Evolutionary conservation across 169 alveolate species (phyloP), one percentile per base, ranked within the genome.

Genomic region (Cyclospora cayetanensis): DNA sequence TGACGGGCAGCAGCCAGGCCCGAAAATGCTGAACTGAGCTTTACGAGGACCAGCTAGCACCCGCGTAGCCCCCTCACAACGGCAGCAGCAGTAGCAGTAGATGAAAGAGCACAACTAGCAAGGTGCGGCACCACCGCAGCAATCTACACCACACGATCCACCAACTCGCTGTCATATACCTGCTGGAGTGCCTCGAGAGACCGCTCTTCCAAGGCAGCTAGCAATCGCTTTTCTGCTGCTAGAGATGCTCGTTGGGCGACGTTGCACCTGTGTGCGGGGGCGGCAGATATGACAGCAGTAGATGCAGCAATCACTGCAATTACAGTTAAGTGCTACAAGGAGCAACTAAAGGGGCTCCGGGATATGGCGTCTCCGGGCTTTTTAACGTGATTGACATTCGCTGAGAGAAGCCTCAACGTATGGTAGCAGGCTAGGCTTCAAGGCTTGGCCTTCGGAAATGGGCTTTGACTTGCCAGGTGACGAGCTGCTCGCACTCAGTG

Each of bases 401-500:
- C 31, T 12, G 12, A 72, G 22, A 72, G 5, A 66, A 29, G 41
- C n/a, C 7, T 27, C 22, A 18, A 20, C 43, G 9, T 66, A 11
- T 3, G 79, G 20, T 18, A 2, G 9, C 9, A 20, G 41, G 41
- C 42, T n/a, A 11, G 39, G 42, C 35, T 18, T 31, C 5, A 15
- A 66, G 46, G 7, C 20, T n/a, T 25, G n/a, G 37, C n/a, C 37
- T 27, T 25, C 15, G 70, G 55, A 41, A 12, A 4, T 43, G n/a
- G 35, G 11, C 15, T 76, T 25, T 25, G 18, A 22, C 20, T 12
- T 42, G 63, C 90, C 90, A 82, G 25, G 90, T 82, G n/a, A 82
- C 63, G 41, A 53, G 90, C 39, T 41, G 34, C 43, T 82, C 90
- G 20, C 43, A 27, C 34, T 52, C 90, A 22, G 63, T 60, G 29